These are phyloP conservation scores for Letharia columbiana DNA, from an alignment of 495 filamentous ascomycete genomes.

Conservation along the genomic window DNA sequence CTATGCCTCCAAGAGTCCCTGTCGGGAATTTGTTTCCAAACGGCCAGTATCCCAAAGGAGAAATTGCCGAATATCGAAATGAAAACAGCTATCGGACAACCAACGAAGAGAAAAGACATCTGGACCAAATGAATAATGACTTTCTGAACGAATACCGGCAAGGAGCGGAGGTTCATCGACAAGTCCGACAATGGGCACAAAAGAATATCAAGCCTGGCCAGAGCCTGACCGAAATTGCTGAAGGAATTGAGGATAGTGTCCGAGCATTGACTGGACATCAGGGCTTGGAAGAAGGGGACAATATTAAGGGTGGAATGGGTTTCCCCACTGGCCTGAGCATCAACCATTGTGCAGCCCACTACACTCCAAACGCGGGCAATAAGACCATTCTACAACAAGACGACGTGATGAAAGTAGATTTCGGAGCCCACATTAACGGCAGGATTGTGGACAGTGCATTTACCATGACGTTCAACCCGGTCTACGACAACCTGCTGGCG, in stretches of 20 bases:
- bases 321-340: slow-evolving; percentile 55
- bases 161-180: slow-evolving; percentile 52
- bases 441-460: slow-evolving; percentile 59
- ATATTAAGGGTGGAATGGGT: slow-evolving; percentile 50
- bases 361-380: slow-evolving; percentile 54
- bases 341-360: slow-evolving; percentile 55
- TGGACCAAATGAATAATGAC: slow-evolving; percentile 45
- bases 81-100: slow-evolving; percentile 52
- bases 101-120: slow-evolving; percentile 48
- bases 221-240: slow-evolving; percentile 50
- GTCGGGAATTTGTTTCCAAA: slow-evolving; percentile 43
- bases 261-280: slow-evolving; percentile 47
- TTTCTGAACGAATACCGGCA: slow-evolving; percentile 53
- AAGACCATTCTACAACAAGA: slow-evolving; percentile 47
- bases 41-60: slow-evolving; percentile 44
- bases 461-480: slow-evolving; percentile 52
- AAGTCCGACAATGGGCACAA: slow-evolving; percentile 52
- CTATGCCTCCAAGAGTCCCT: slow-evolving; percentile 47
- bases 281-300: slow-evolving; percentile 51
- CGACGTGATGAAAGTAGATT: slow-evolving; percentile 63
- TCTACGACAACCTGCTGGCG: slow-evolving; percentile 52
- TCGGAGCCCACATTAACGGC: slow-evolving; percentile 57
- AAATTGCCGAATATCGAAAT: slow-evolving; percentile 42
- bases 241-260: slow-evolving; percentile 54
- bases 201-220: slow-evolving; percentile 48